These are phyloP conservation scores for Aureobasidium sp. DNA, from an alignment of 2,329 filamentous ascomycete genomes.

Conservation along the genomic window DNA sequence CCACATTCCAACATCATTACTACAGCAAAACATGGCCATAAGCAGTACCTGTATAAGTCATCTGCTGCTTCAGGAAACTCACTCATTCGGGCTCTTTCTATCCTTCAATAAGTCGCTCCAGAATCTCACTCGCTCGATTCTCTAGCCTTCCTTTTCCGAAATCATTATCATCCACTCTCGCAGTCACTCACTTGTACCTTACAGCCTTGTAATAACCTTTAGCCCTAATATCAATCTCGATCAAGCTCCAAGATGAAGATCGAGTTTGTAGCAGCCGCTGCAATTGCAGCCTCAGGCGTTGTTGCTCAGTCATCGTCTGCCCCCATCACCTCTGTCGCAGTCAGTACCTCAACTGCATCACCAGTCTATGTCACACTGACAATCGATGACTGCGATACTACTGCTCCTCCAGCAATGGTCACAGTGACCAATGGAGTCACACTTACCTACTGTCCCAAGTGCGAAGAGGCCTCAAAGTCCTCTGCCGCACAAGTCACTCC, in stretches of 20 bases:
- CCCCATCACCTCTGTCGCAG: constrained; percentile 12
- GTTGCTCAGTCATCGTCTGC: constrained; percentile 20
- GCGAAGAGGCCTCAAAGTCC: constrained; percentile 18
- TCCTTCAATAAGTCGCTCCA: constrained; percentile 21
- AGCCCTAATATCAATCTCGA: background rate
- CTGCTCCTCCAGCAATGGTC: constrained; percentile 25
- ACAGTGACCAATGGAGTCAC: constrained; percentile 29
- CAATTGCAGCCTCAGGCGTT: constrained; percentile 20
- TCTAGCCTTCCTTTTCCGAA: constrained; percentile 1
- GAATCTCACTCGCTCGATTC: constrained; percentile 27
- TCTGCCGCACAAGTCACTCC: constrained; percentile 6
- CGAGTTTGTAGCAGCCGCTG: constrained; percentile 19
- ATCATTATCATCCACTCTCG: background rate
- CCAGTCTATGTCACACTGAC: constrained; percentile 28
- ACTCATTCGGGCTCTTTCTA: constrained; percentile 15
- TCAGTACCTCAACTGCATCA: constrained; percentile 14
- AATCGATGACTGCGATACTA: constrained; percentile 26
- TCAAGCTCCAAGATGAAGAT: constrained; percentile 22
- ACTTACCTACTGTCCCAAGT: constrained; percentile 31
- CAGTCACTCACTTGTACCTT: constrained; percentile 12
- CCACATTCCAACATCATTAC: constrained; percentile 23
- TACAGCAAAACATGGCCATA: constrained; percentile 20
- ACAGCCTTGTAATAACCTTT: constrained; percentile 1
- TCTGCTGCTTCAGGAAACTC: constrained; percentile 13
- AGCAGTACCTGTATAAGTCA: constrained; percentile 24